phyloP scores from a whole-genome alignment of 257 asterid species.

The Solanum chaucha region DNA sequence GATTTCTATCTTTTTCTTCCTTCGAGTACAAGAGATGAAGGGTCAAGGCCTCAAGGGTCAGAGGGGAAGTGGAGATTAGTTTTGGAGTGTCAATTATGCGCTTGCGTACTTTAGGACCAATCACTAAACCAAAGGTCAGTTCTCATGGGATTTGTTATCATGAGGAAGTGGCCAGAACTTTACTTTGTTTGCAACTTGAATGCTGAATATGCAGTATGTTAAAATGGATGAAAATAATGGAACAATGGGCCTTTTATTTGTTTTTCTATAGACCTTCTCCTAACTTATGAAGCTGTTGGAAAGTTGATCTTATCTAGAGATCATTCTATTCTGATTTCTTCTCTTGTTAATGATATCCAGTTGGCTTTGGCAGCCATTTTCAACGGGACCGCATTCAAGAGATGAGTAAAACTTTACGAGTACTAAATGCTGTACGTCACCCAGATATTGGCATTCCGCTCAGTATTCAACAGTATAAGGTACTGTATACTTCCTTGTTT shows the following conservation, averaged over 20 bases:
- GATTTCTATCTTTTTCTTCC: neutral
- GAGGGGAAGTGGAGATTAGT: neutral
- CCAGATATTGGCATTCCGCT: constrained; percentile 77
- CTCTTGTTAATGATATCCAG: constrained; percentile 75
- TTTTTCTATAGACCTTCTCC: neutral
- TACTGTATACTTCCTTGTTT: constrained; percentile 11
- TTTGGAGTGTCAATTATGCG: neutral
- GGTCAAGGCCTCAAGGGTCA: neutral
- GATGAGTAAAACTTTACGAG: constrained; percentile 74
- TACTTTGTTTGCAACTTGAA: neutral
- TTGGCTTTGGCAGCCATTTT: constrained; percentile 92
- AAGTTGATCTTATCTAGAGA: constrained; percentile 15
- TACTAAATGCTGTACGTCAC: constrained; percentile 79
- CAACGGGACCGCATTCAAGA: constrained; percentile 84
- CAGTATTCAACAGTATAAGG: constrained; percentile 96
- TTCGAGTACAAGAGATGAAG: neutral
- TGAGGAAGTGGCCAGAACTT: neutral
- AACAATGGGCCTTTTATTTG: neutral
- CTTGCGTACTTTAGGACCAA: neutral
- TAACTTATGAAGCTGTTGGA: neutral
- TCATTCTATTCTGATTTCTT: constrained; percentile 44
- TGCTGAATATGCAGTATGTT: neutral
- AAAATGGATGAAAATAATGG: neutral
- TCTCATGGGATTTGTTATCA: neutral
- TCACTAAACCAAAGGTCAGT: neutral